phyloP scores from a whole-genome alignment of 306 rosid species.

The Vigna reflexopilosa region DNA sequence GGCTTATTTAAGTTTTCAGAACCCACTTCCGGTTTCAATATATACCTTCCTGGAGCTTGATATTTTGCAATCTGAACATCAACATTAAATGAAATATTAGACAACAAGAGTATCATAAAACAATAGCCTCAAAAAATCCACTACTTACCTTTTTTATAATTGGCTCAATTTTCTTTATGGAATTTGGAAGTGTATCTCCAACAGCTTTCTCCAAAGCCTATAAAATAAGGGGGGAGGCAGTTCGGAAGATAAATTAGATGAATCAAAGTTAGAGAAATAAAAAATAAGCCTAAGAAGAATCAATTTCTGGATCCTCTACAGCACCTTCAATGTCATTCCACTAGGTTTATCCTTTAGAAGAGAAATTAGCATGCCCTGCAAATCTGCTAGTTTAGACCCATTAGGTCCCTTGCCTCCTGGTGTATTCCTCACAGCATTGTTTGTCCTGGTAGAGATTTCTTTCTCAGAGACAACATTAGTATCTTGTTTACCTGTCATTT shows the following conservation, averaged over 20 bases:
- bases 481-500: conserved; percentile 63
- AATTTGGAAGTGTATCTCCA: conserved; percentile 73
- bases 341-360: conserved; percentile 80
- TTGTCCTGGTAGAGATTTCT: conserved; percentile 57
- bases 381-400: conserved; percentile 69
- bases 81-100: conserved; percentile 54
- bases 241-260: conserved; percentile 33
- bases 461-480: conserved; percentile 60
- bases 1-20: conserved; percentile 73
- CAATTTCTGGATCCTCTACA: conserved; percentile 12
- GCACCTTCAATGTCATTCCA: conserved; percentile 86
- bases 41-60: conserved; percentile 82
- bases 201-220: conserved; percentile 90
- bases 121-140: conserved; percentile 37
- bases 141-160: conserved; percentile 77
- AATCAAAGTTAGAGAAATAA: conserved; percentile 19
- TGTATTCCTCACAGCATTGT: conserved; percentile 54
- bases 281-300: conserved; percentile 23
- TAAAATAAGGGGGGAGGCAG: conserved; percentile 37
- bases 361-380: conserved; percentile 70
- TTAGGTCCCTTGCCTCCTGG: conserved; percentile 64
- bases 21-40: conserved; percentile 71
- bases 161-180: conserved; percentile 74
- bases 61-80: conserved; percentile 78
- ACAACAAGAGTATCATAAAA: conserved; percentile 40